phyloP scores from a whole-genome alignment of 768 basidiomycete species.

The Tricholoma terreum region DNA sequence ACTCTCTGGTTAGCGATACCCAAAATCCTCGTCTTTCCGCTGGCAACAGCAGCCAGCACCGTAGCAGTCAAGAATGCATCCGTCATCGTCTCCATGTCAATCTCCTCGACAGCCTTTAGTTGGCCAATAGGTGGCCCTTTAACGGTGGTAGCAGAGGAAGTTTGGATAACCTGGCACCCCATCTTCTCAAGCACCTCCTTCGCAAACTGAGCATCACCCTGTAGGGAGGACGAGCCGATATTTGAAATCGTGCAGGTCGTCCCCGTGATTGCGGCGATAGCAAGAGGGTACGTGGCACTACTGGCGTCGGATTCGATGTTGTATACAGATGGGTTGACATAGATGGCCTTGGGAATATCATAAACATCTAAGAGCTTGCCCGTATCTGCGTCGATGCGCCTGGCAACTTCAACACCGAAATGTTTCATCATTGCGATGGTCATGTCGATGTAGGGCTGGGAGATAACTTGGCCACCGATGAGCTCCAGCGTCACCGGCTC shows the following conservation, averaged over 20 bases:
- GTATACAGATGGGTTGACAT: constrained; percentile 77
- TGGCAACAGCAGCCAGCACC: constrained; percentile 81
- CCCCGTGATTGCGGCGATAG: constrained; percentile 97
- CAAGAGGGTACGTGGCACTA: constrained; percentile 94
- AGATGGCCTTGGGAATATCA: constrained; percentile 77
- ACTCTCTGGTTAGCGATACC: constrained; percentile 98
- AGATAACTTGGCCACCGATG: constrained; percentile 92
- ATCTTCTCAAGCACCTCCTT: constrained; percentile 90
- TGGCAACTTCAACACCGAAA: constrained; percentile 78
- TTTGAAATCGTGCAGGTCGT: constrained; percentile 90
- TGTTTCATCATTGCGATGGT: constrained; percentile 96
- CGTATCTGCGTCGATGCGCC: constrained; percentile 56
- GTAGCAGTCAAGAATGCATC: constrained; percentile 98
- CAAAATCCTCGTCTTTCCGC: constrained; percentile 73
- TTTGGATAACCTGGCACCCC: constrained; percentile 92
- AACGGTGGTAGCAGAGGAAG: constrained; percentile 85
- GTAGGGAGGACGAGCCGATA: constrained; percentile 86
- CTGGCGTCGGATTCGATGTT: constrained; percentile 95
- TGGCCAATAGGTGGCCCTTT: constrained; percentile 81
- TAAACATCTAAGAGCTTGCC: constrained; percentile 77
- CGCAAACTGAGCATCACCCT: constrained; percentile 97
- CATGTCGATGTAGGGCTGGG: constrained; percentile 99
- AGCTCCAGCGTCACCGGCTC: constrained; percentile 86
- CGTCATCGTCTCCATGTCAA: constrained; percentile 99
- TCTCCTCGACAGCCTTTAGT: constrained; percentile 77